phyloP scores from a whole-genome alignment of 768 basidiomycete genomes.

The Amylocystis lapponica region DNA sequence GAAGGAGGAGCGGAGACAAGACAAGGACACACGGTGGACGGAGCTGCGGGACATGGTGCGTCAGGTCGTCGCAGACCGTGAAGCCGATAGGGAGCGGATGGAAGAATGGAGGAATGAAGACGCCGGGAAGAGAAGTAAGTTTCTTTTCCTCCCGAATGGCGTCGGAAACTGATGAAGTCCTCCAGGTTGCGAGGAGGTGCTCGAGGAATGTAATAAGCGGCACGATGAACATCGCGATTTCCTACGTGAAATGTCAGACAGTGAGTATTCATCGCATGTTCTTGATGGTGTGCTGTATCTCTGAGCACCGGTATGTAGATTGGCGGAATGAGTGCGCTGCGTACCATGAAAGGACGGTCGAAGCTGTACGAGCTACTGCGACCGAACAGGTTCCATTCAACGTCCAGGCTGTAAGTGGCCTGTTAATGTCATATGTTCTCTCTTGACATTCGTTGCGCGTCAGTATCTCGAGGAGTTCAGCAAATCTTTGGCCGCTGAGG shows the following conservation, averaged over 20 bases:
- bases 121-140: slow-evolving; percentile 53
- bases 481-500: slow-evolving; percentile 76
- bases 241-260: slow-evolving; percentile 15
- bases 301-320: slow-evolving; percentile 30
- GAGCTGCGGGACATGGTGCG: slow-evolving; percentile 55
- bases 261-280: slow-evolving; percentile 1
- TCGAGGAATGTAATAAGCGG: too few relatives aligned
- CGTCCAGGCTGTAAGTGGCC: slow-evolving; percentile 64
- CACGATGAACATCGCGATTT: too few relatives aligned
- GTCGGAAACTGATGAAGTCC: too few relatives aligned
- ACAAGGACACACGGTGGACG: too few relatives aligned
- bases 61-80: slow-evolving; percentile 51
- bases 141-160: too few relatives aligned
- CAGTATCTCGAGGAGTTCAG: slow-evolving; percentile 88
- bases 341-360: slow-evolving; percentile 64
- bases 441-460: slow-evolving; percentile 3
- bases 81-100: slow-evolving; percentile 41
- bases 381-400: slow-evolving; percentile 78
- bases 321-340: slow-evolving; percentile 57
- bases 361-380: slow-evolving; percentile 64
- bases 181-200: slow-evolving; percentile 53
- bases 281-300: background rate
- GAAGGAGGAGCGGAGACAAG: too few relatives aligned
- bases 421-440: background rate
- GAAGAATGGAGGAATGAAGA: slow-evolving; percentile 50